A percentile compares a stretch with the other conserved stretches of the same genome.
phyloP scores from a whole-genome alignment of 139 green algal species.

The Bryopsis sp. region DNA sequence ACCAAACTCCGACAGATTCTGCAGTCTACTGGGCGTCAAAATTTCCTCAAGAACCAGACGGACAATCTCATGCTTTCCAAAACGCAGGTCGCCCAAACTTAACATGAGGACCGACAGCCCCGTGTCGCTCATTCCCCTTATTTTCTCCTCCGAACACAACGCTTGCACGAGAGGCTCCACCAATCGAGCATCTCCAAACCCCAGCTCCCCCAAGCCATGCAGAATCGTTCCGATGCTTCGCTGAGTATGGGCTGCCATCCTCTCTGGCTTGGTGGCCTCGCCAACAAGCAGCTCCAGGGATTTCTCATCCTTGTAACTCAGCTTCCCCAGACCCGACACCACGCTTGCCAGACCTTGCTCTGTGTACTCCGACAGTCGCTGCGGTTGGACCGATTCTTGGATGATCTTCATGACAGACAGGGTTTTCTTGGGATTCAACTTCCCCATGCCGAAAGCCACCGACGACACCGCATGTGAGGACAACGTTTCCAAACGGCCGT shows the following conservation, averaged over 20 bases:
- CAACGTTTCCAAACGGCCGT: no score
- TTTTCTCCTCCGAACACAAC: slow-evolving; percentile 1
- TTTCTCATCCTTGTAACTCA: background rate
- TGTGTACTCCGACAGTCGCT: background rate
- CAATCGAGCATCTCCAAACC: background rate
- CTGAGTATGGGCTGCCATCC: background rate
- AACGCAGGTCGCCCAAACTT: background rate
- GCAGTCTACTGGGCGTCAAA: background rate
- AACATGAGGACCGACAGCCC: background rate
- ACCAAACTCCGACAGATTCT: background rate
- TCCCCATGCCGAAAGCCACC: no score
- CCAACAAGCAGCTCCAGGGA: background rate
- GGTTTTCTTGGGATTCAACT: no score
- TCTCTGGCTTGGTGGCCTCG: background rate
- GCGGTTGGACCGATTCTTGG: background rate
- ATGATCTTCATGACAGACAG: no score
- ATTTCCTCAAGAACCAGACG: slow-evolving; percentile 4
- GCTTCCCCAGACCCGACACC: background rate
- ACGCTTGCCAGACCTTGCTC: slow-evolving; percentile 13
- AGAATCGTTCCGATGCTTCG: background rate
- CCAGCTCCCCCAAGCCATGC: background rate
- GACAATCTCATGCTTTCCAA: background rate
- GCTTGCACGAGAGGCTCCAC: slow-evolving; percentile 2
- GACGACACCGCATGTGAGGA: no score
- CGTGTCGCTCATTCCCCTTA: background rate